Conservation (phyloP, 2,329 filamentous ascomycete genomes). For the Stachybotrys chlorohalonatus region DNA sequence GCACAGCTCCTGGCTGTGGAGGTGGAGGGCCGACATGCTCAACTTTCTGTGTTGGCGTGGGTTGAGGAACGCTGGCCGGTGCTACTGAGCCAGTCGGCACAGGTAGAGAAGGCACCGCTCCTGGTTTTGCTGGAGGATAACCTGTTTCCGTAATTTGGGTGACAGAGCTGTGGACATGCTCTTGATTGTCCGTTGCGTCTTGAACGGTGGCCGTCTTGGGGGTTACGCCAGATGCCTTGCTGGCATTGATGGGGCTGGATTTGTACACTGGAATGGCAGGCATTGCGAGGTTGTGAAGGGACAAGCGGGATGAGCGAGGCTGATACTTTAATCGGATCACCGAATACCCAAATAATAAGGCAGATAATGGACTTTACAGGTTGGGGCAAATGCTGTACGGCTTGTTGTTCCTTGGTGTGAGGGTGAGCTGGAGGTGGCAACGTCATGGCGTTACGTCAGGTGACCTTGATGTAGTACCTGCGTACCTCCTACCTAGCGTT, state of each 20-base stretch:
- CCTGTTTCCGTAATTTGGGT: not conserved
- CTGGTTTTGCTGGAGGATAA: constrained; percentile 15
- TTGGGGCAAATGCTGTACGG: too few relatives aligned
- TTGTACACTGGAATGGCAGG: constrained; percentile 52
- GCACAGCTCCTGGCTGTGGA: constrained; percentile 49
- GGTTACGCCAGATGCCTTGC: constrained; percentile 41
- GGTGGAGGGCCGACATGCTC: constrained; percentile 33
- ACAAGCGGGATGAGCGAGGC: not conserved
- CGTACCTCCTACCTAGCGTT: too few relatives aligned
- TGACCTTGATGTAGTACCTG: not conserved
- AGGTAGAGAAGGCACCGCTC: constrained; percentile 28
- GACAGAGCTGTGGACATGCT: constrained; percentile 3
- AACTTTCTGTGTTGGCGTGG: constrained; percentile 32
- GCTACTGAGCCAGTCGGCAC: constrained; percentile 29
- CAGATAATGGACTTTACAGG: too few relatives aligned
- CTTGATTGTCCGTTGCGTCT: constrained; percentile 2
- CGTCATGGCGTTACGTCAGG: constrained; percentile 5
- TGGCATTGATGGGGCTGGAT: constrained; percentile 47
- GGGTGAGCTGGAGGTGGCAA: constrained; percentile 10
- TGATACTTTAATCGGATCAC: not conserved
- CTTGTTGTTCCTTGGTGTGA: not conserved
- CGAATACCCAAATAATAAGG: too few relatives aligned
- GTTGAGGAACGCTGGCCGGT: constrained; percentile 24
- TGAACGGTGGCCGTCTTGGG: constrained; percentile 31
- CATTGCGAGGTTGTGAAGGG: constrained; percentile 27